A percentile compares a stretch with the other conserved stretches of the same genome.
Conservation (phyloP, 495 filamentous ascomycete genomes). For the Wilcoxina mikolae region DNA sequence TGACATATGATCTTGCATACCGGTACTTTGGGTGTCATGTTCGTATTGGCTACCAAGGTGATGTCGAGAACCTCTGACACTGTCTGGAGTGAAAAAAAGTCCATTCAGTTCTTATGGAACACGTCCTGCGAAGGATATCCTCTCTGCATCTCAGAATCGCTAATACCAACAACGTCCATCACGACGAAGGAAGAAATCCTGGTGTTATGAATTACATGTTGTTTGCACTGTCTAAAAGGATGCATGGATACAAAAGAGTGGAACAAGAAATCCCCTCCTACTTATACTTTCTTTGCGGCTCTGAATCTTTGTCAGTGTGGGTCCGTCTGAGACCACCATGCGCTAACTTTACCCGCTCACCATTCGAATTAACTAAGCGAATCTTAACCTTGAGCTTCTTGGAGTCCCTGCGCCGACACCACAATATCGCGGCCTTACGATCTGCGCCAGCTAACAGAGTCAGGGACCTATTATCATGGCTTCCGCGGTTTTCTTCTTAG, state of each 20-base stretch:
- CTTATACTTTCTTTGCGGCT: no score
- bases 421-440: no score
- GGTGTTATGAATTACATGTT: neutral
- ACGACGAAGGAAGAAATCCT: neutral
- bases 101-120: neutral
- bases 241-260: neutral
- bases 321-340: no score
- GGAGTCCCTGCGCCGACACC: neutral
- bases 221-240: conserved; percentile 1
- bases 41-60: no score
- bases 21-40: no score
- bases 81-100: neutral
- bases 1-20: no score
- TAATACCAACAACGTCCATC: neutral
- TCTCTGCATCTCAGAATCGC: neutral
- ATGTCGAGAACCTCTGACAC: conserved; percentile 2
- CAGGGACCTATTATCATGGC: conserved; percentile 49
- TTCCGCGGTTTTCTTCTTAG: conserved; percentile 96
- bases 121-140: neutral
- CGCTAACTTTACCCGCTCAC: neutral
- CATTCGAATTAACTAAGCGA: neutral
- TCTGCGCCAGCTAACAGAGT: neutral
- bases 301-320: no score
- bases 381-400: neutral
- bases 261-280: no score